Base-by-base conservation (phyloP, 2,329 filamentous ascomycete species). In the Fusarium staphyleae region DNA sequence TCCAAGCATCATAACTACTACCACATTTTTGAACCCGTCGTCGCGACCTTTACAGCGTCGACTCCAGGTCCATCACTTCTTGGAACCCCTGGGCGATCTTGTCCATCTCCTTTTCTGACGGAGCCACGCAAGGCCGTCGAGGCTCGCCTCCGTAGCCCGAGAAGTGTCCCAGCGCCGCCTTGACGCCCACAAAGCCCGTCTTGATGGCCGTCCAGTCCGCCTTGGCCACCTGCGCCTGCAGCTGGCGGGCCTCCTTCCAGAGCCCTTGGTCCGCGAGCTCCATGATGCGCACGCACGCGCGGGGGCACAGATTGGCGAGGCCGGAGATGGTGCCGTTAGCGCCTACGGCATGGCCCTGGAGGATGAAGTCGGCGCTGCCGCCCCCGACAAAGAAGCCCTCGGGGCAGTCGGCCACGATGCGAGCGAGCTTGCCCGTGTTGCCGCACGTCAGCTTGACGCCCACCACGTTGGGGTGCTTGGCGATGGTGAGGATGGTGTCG, bases 361-460 rank as follows among this genome's bases (percentile, higher is more conserved):
- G 67, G 50, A 77, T 75, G 43, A 77, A 76, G 60, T 77, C 75
- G 5, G 74, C 73, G 52, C 74, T 76, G 44, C 74, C 74, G 15
- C 70, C 74, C 32, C 68, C 67, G 1, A 73, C 69, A 39, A 76
- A 76, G 48, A 68, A 68, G 10, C 66, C 65, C 26, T 63, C 60
- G 1, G 68, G 69, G 36, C 66, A 68, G 24, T 72, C 80, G 49
- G 83, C 70, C 53, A 69, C 83, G 64, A 78, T 77, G 70, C 72
- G 71, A 16, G 76, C 75, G 34, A 87, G 76, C 69, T 87, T 87
- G 33, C 85, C 85, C 34, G 84, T 87, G 70, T 87, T 87, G 12
- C 84, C 85, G 61, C 83, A 87, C 8, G 85, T 87, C 43, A 87
- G 75, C 71, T 88, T 88, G 66, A 83, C 83, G 33, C 86, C 86